Percentiles rank a stretch among this genome's conserved stretches.
phyloP scores from a whole-genome alignment of 345 rosid species.

The Salix caprea region DNA sequence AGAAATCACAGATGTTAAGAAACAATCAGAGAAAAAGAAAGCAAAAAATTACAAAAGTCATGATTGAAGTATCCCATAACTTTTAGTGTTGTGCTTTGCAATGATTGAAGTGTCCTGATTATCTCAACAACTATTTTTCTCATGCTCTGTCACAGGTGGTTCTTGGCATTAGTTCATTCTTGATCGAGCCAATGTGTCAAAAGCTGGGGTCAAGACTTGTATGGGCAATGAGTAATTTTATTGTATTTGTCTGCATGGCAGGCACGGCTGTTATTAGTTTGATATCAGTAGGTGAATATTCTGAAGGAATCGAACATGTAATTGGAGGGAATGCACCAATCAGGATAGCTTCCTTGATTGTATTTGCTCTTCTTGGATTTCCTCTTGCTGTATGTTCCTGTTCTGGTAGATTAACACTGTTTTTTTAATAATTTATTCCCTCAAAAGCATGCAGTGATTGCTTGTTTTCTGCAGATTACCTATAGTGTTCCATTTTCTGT shows the following conservation, averaged over 20 bases:
- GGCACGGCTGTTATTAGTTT: conserved; percentile 72
- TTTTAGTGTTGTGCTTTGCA: neutral
- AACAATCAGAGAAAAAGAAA: neutral
- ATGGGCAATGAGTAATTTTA: conserved; percentile 88
- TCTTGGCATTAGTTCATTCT: conserved; percentile 89
- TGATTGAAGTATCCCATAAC: neutral
- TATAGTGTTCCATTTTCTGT: conserved; percentile 92
- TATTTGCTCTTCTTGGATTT: conserved; percentile 88
- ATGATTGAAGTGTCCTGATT: neutral
- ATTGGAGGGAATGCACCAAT: conserved; percentile 56
- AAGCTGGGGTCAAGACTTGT: conserved; percentile 71
- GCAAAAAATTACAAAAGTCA: neutral
- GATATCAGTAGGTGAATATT: conserved; percentile 50
- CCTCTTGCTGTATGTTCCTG: conserved; percentile 81
- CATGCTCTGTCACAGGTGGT: conserved; percentile 49
- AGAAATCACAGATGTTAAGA: neutral
- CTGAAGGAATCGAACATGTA: conserved; percentile 51
- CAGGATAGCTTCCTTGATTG: conserved; percentile 63
- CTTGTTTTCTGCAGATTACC: conserved; percentile 57
- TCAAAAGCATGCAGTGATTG: neutral
- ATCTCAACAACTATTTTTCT: neutral
- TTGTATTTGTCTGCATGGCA: conserved; percentile 84
- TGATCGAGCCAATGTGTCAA: conserved; percentile 87
- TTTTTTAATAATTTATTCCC: neutral
- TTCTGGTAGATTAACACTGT: neutral